A percentile compares a stretch with the other conserved stretches of the same genome.
Evolutionary conservation across 495 filamentous ascomycete species (phyloP).

Genomic region (Xylaria flabelliformis): DNA sequence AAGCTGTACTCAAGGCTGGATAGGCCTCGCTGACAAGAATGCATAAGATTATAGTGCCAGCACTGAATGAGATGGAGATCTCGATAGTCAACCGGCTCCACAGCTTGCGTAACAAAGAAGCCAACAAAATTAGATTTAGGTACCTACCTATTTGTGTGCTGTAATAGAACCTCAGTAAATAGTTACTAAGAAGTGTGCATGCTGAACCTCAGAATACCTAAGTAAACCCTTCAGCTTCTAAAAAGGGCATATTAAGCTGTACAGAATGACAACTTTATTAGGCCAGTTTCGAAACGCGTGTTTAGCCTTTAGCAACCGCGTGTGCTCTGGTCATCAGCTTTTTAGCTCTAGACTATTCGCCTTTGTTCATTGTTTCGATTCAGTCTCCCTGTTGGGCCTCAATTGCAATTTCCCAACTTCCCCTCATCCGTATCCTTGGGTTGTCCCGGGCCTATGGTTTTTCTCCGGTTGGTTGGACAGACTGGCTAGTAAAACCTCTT

Average conservation of each 20-base stretch:
- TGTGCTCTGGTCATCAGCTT: not conserved
- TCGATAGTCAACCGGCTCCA: not conserved
- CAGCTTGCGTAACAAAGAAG: too few species aligned
- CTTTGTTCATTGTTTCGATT: not conserved
- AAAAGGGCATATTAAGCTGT: not conserved
- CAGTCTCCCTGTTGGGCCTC: not conserved
- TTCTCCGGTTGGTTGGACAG: conserved; percentile 11
- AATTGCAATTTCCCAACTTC: not conserved
- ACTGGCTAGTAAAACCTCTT: not conserved
- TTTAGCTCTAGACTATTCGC: not conserved
- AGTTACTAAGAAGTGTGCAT: too few species aligned
- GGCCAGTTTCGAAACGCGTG: not conserved
- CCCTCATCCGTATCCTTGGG: not conserved
- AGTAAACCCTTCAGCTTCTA: not conserved
- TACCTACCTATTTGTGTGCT: not conserved
- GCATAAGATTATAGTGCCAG: not conserved
- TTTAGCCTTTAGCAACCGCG: too few species aligned
- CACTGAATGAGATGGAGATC: not conserved
- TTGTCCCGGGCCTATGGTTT: conserved; percentile 3
- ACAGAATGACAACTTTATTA: not conserved
- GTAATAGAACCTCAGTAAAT: not conserved
- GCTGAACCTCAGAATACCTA: too few species aligned
- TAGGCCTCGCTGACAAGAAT: conserved; percentile 1
- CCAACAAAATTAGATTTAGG: not conserved
- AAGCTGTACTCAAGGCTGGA: not conserved